phyloP scores from a whole-genome alignment of 208 protist genomes.

The Trichomonas gallinae region DNA sequence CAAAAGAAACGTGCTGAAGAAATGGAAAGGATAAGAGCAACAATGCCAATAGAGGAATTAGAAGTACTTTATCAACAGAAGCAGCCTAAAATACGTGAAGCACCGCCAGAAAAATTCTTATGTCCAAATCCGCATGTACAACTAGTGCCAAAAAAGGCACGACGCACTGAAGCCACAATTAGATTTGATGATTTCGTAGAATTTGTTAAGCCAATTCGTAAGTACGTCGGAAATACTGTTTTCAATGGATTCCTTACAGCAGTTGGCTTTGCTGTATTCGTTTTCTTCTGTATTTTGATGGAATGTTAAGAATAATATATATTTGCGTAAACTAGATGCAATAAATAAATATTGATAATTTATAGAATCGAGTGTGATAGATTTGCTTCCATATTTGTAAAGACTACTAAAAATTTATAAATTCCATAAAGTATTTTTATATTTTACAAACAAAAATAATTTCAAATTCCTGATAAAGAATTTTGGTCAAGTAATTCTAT shows the following conservation, averaged over 20 bases:
- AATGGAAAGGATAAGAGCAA: neutral
- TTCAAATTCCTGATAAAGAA: neutral
- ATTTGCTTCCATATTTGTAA: too few relatives aligned
- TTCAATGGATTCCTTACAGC: neutral
- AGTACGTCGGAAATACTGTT: neutral
- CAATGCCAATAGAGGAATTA: neutral
- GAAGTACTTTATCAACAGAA: neutral
- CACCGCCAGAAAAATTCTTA: neutral
- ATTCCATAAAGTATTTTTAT: too few relatives aligned
- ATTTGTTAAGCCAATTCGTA: neutral
- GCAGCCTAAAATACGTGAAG: neutral
- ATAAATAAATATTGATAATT: too few relatives aligned
- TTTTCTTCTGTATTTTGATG: neutral
- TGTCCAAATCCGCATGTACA: neutral
- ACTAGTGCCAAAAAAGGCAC: neutral
- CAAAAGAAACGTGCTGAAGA: neutral
- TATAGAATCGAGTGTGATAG: too few relatives aligned
- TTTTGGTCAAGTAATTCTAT: neutral
- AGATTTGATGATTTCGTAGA: neutral
- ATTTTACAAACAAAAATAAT: neutral
- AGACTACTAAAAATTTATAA: too few relatives aligned
- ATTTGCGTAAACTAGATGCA: too few relatives aligned
- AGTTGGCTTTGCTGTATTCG: neutral
- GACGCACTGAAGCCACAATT: neutral
- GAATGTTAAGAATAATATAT: neutral